Percentiles rank a stretch among this genome's conserved stretches.
Evolutionary conservation across 768 basidiomycete species (phyloP).

Genomic region (Serendipita indica): DNA sequence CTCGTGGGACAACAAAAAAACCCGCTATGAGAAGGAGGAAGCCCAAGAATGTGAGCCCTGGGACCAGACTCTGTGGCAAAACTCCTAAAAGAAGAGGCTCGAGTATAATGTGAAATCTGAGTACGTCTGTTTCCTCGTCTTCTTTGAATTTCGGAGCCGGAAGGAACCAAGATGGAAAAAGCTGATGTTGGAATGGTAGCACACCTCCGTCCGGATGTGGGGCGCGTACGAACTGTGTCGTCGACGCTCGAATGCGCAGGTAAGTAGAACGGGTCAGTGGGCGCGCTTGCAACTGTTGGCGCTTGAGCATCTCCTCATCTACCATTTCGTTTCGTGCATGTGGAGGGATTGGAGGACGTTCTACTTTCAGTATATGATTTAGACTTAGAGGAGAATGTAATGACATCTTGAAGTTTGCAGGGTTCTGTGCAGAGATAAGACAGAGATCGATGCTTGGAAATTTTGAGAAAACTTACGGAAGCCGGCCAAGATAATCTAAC

Average conservation of each 20-base stretch:
- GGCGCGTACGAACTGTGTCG: background rate
- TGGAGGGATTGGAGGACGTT: background rate
- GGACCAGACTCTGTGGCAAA: background rate
- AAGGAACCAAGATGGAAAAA: background rate
- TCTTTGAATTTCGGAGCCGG: background rate
- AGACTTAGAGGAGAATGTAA: background rate
- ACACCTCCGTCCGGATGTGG: background rate
- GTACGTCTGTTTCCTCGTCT: background rate
- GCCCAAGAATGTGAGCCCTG: background rate
- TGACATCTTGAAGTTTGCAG: background rate
- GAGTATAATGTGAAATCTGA: background rate
- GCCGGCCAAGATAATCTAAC: slow-evolving; percentile 1
- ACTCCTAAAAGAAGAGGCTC: background rate
- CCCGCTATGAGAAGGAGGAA: background rate
- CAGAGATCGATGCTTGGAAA: background rate
- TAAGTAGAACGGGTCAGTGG: background rate
- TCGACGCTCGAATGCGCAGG: background rate
- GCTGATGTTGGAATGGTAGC: background rate
- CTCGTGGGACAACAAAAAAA: background rate
- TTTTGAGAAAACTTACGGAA: background rate
- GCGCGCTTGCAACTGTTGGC: background rate
- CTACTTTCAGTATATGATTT: background rate
- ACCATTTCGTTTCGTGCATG: background rate
- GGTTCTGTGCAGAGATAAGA: background rate
- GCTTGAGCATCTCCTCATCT: background rate